A percentile compares a stretch with the other conserved stretches of the same genome.
Conservation (phyloP, 345 rosid genomes). For the Brassica nigra region DNA sequence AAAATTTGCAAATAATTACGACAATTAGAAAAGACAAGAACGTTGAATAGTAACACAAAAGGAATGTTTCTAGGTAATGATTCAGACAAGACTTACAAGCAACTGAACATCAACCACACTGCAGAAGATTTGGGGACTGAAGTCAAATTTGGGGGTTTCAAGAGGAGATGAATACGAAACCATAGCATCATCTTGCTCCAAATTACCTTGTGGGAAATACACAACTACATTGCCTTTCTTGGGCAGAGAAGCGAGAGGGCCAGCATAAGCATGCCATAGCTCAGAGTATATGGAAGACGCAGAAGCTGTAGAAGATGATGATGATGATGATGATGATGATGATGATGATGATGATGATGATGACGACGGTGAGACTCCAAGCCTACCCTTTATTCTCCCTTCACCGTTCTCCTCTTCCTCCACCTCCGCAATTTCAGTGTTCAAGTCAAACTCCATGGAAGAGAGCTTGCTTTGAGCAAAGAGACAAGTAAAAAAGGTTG, state of each 20-base stretch:
- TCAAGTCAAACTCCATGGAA: constrained; percentile 94
- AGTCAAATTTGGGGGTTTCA: constrained; percentile 58
- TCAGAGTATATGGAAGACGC: constrained; percentile 71
- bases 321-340: constrained; percentile 41
- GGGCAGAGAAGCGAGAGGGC: constrained; percentile 78
- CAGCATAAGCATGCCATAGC: constrained; percentile 42
- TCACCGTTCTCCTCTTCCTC: constrained; percentile 57
- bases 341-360: constrained; percentile 61
- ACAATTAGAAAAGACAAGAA: constrained; percentile 20
- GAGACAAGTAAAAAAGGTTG: constrained; percentile 1
- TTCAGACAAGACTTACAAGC: constrained; percentile 57
- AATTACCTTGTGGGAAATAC: constrained; percentile 87
- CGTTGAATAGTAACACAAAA: constrained; percentile 25
- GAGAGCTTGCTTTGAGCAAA: constrained; percentile 16
- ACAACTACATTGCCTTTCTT: constrained; percentile 78
- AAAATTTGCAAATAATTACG: constrained; percentile 22
- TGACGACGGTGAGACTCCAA: constrained; percentile 45
- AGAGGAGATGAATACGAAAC: constrained; percentile 50
- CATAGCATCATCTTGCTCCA: constrained; percentile 54
- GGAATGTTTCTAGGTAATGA: neutral
- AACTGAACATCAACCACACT: constrained; percentile 64
- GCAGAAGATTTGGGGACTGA: constrained; percentile 73
- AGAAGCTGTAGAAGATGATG: constrained; percentile 50
- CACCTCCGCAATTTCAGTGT: constrained; percentile 66
- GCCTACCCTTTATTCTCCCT: constrained; percentile 43